phyloP scores from a whole-genome alignment of 2,329 filamentous ascomycete species.

The Hymenoscyphus linearis region DNA sequence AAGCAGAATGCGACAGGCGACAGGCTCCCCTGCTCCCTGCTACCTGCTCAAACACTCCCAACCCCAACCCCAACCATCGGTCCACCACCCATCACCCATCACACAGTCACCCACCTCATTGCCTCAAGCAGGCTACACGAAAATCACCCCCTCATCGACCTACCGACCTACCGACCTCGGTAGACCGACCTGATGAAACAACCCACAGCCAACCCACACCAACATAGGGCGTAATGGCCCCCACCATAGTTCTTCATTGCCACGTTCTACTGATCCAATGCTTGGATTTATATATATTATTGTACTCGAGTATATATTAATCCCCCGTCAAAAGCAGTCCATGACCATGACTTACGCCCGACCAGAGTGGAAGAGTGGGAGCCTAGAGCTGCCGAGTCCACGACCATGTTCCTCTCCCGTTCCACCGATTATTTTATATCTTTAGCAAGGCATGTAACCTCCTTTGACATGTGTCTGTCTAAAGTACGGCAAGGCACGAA shows the following conservation, averaged over 20 bases:
- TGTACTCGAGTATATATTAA: neutral
- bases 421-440: neutral
- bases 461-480: neutral
- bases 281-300: too few species aligned
- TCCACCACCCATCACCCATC: neutral
- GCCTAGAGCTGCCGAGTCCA: neutral
- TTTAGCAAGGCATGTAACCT: neutral
- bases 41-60: neutral
- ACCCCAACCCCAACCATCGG: neutral
- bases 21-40: neutral
- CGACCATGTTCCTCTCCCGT: neutral
- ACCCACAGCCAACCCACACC: too few species aligned
- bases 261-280: neutral
- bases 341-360: neutral
- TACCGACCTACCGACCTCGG: too few species aligned
- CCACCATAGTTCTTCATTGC: neutral
- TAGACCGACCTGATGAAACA: too few species aligned
- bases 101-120: neutral
- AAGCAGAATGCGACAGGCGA: neutral
- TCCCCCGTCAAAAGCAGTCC: neutral
- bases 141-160: too few species aligned
- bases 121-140: too few species aligned
- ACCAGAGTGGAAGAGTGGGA: neutral
- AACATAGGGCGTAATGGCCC: too few species aligned
- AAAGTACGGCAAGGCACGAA: too few species aligned